phyloP scores from a whole-genome alignment of 129 eudicot species.

The Saussurea involucrata region DNA sequence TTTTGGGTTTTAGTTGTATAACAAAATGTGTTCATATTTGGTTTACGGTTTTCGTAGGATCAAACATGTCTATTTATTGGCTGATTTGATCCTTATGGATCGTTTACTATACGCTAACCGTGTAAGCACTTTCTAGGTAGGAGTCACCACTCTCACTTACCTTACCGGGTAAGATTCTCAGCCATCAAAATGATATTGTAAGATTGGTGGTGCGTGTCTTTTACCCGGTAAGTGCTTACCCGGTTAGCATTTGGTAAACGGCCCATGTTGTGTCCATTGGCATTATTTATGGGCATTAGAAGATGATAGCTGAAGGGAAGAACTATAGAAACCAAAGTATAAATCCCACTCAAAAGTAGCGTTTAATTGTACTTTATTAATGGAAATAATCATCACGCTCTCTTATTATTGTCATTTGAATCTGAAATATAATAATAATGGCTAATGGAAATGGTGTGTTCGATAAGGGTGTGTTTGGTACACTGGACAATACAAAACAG shows the following conservation, averaged over 20 bases:
- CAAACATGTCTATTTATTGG: background rate
- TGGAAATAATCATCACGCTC: background rate
- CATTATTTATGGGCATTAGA: no score
- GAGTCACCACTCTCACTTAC: background rate
- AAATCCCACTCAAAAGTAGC: background rate
- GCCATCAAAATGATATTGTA: no score
- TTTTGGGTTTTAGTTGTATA: background rate
- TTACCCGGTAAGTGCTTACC: no score
- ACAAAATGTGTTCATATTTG: background rate
- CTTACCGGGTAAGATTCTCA: background rate
- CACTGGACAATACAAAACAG: no score
- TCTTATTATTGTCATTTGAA: background rate
- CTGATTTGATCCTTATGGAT: background rate
- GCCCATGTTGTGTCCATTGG: no score
- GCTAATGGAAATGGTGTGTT: background rate
- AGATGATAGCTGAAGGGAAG: background rate
- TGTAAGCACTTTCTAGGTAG: background rate
- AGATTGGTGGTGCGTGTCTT: background rate
- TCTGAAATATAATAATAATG: no score
- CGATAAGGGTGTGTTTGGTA: no score
- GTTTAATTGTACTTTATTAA: background rate
- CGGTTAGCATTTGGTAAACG: no score
- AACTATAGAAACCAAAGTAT: background rate
- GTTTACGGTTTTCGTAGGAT: background rate
- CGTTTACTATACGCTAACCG: background rate